These are phyloP conservation scores for Suillus decipiens DNA, from an alignment of 768 basidiomycete species.

Conservation along the genomic window DNA sequence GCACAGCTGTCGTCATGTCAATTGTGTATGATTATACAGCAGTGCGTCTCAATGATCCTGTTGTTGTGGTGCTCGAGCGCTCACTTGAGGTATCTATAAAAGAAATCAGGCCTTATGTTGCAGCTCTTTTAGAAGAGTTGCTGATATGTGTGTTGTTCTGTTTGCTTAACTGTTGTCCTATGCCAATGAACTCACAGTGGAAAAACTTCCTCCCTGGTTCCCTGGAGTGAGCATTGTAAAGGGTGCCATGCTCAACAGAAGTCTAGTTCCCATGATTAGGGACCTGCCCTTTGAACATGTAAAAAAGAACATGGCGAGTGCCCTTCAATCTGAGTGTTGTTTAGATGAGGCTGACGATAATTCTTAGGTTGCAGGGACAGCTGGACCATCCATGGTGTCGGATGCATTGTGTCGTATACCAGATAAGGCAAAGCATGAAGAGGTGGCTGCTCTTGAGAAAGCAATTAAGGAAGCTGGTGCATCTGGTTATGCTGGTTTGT, in stretches of 20 bases:
- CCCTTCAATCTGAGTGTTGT: neutral
- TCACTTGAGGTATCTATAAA: conserved; percentile 12
- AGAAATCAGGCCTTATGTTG: conserved; percentile 21
- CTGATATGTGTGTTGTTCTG: conserved; percentile 21
- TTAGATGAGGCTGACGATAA: neutral
- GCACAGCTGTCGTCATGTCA: conserved; percentile 25
- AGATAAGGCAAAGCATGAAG: conserved; percentile 8
- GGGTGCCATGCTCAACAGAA: conserved; percentile 16
- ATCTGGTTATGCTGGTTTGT: conserved; percentile 21
- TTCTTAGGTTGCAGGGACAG: conserved; percentile 21
- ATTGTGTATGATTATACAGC: conserved; percentile 27
- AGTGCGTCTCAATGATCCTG: conserved; percentile 21
- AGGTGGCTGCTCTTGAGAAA: conserved; percentile 16
- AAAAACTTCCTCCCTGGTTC: conserved; percentile 24
- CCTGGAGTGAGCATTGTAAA: conserved; percentile 23
- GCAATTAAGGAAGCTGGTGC: conserved; percentile 27
- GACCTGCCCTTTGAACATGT: conserved; percentile 27
- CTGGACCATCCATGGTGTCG: conserved; percentile 27
- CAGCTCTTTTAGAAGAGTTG: conserved; percentile 17
- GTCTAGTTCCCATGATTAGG: conserved; percentile 13
- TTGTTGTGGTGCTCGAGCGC: conserved; percentile 20
- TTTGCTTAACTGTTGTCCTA: neutral
- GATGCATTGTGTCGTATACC: conserved; percentile 21
- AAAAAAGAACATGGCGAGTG: conserved; percentile 23
- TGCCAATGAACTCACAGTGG: conserved; percentile 13